Conservation (phyloP, 2,329 filamentous ascomycete genomes). For the Fusarium tricinctum region DNA sequence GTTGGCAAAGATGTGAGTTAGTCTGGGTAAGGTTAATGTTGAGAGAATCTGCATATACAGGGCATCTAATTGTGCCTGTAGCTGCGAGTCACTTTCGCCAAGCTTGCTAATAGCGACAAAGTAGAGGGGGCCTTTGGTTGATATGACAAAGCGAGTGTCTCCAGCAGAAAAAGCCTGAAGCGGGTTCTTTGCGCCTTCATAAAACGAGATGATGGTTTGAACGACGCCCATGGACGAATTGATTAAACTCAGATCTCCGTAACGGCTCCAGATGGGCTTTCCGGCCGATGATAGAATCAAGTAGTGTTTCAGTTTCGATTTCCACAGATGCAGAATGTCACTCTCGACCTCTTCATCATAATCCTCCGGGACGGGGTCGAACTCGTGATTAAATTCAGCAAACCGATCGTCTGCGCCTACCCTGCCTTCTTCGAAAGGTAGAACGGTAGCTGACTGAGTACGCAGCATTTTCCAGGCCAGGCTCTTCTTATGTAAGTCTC, state of each 20-base stretch:
- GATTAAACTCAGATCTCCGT: constrained; percentile 90
- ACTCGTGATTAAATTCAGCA: constrained; percentile 80
- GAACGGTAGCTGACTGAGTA: constrained; percentile 70
- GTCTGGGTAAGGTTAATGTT: constrained; percentile 88
- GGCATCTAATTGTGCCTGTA: constrained; percentile 89
- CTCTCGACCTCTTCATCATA: constrained; percentile 60
- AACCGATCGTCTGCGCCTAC: constrained; percentile 66
- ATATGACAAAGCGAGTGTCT: constrained; percentile 85
- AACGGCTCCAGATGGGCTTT: constrained; percentile 96
- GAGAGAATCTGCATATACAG: constrained; percentile 99
- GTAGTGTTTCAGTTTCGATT: constrained; percentile 95
- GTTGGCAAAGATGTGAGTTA: constrained; percentile 88
- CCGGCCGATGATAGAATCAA: constrained; percentile 95
- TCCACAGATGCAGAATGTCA: constrained; percentile 80
- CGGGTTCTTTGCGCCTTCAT: constrained; percentile 82
- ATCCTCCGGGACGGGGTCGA: constrained; percentile 77
- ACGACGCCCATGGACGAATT: constrained; percentile 95
- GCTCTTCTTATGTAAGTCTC: constrained; percentile 75
- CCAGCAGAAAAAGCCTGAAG: constrained; percentile 90
- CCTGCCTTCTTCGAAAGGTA: constrained; percentile 71
- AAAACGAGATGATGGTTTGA: constrained; percentile 98
- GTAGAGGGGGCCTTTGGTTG: constrained; percentile 88
- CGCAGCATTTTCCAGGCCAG: constrained; percentile 77
- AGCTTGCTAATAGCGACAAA: constrained; percentile 93
- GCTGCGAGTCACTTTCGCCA: constrained; percentile 90